Evolutionary conservation across 768 basidiomycete genomes (phyloP).

Genomic region (Leucocoprinus sp.): DNA sequence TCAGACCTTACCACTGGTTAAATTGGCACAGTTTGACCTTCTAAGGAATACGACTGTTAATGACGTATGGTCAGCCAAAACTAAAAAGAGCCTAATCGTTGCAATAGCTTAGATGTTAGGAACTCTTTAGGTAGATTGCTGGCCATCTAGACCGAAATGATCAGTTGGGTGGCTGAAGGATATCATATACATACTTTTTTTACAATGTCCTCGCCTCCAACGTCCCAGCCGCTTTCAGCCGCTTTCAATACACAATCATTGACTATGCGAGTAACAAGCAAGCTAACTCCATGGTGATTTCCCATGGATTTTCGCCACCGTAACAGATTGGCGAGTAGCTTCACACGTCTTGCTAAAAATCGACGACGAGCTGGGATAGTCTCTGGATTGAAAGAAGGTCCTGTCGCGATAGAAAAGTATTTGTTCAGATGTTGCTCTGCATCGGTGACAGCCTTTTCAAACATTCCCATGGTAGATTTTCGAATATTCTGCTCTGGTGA

Average conservation of each 20-base stretch:
- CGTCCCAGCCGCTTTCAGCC: slow-evolving; percentile 78
- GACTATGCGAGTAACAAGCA: slow-evolving; percentile 48
- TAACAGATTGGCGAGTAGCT: slow-evolving; percentile 66
- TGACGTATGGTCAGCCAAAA: not conserved
- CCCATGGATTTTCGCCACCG: slow-evolving; percentile 70
- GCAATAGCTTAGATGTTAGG: slow-evolving; percentile 19
- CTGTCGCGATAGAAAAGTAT: slow-evolving; percentile 30
- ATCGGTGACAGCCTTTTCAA: slow-evolving; percentile 48
- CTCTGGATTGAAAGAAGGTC: slow-evolving; percentile 62
- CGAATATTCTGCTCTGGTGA: slow-evolving; percentile 42
- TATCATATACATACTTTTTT: slow-evolving; percentile 39
- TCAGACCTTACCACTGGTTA: not conserved
- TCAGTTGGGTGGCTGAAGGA: slow-evolving; percentile 13
- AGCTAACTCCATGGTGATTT: slow-evolving; percentile 47
- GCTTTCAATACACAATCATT: slow-evolving; percentile 53
- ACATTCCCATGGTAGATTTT: slow-evolving; percentile 42
- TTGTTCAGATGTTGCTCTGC: slow-evolving; percentile 41
- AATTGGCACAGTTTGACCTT: not conserved
- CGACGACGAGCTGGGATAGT: slow-evolving; percentile 64
- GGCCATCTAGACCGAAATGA: slow-evolving; percentile 22
- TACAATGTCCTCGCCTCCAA: slow-evolving; percentile 65
- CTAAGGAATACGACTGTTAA: not conserved
- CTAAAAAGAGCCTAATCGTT: slow-evolving; percentile 13
- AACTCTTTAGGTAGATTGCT: slow-evolving; percentile 29
- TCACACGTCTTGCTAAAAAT: slow-evolving; percentile 56